These are phyloP conservation scores for Nitzschia inconspicua DNA, from an alignment of 108 stramenopile species.

Conservation along the genomic window DNA sequence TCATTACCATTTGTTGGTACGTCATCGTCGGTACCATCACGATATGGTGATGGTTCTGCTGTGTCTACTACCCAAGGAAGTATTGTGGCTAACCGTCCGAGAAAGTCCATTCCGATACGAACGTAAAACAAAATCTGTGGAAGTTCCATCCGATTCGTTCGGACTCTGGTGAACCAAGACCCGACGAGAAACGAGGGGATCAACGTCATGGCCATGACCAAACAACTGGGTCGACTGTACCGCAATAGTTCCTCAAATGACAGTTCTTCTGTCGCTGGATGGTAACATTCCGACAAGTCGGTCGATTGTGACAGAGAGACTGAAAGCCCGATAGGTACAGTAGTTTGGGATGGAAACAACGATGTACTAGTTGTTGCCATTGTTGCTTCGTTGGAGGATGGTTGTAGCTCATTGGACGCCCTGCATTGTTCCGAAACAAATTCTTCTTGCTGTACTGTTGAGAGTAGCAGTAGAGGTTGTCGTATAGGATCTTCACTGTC, in stretches of 20 bases:
- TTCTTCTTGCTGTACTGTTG: too few species aligned
- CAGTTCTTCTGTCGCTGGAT: constrained; percentile 1
- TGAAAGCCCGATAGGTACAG: too few species aligned
- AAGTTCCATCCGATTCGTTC: constrained; percentile 24
- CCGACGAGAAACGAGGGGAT: constrained; percentile 39
- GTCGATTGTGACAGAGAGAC: neutral
- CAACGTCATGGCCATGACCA: constrained; percentile 24
- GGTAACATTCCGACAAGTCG: neutral
- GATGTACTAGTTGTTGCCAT: too few species aligned
- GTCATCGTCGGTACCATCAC: constrained; percentile 9
- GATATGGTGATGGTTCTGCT: too few species aligned
- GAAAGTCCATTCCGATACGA: constrained; percentile 27
- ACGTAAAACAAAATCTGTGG: constrained; percentile 41
- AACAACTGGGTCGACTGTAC: constrained; percentile 6
- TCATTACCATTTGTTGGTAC: too few species aligned
- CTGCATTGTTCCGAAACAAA: too few species aligned
- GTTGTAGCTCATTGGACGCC: too few species aligned
- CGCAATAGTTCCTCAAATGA: constrained; percentile 16
- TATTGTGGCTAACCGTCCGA: constrained; percentile 36
- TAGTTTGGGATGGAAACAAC: too few species aligned
- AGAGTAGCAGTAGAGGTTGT: neutral
- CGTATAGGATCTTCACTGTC: neutral
- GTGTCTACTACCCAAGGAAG: too few species aligned
- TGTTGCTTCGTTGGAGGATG: neutral
- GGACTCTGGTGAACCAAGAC: constrained; percentile 40